Conservation (phyloP, 306 rosid species). For the Psophocarpus tetragonolobus region DNA sequence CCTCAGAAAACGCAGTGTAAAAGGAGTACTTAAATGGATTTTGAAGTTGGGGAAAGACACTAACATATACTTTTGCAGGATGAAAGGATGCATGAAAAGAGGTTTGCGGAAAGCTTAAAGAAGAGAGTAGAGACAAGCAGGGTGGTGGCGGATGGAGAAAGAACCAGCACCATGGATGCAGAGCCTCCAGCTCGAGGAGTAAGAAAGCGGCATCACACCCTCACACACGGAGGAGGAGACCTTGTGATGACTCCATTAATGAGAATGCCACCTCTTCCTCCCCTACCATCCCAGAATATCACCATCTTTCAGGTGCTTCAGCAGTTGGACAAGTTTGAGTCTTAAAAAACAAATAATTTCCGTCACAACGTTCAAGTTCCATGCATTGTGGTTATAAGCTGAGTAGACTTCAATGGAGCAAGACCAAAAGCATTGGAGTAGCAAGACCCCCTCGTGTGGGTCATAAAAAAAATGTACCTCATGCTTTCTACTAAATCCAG, state of each 20-base stretch:
- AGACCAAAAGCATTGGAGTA: slow-evolving; percentile 28
- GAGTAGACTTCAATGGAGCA: slow-evolving; percentile 28
- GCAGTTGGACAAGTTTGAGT: slow-evolving; percentile 73
- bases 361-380: slow-evolving; percentile 28
- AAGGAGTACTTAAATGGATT: neutral
- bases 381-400: slow-evolving; percentile 28
- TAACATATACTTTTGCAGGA: slow-evolving; percentile 52
- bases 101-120: slow-evolving; percentile 59
- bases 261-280: slow-evolving; percentile 64
- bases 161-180: slow-evolving; percentile 32
- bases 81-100: slow-evolving; percentile 61
- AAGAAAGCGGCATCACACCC: slow-evolving; percentile 86
- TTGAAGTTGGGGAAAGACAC: neutral
- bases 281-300: slow-evolving; percentile 54
- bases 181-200: slow-evolving; percentile 60
- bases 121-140: slow-evolving; percentile 60
- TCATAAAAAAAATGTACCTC: slow-evolving; percentile 26
- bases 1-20: neutral
- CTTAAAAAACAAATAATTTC: slow-evolving; percentile 35
- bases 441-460: slow-evolving; percentile 10
- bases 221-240: slow-evolving; percentile 64
- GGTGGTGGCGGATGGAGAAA: slow-evolving; percentile 30
- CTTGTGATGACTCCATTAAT: slow-evolving; percentile 57
- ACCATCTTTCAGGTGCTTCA: slow-evolving; percentile 88
- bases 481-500: slow-evolving; percentile 32